Percentiles rank a stretch among this genome's conserved stretches.
Conservation (phyloP, 176 grass and related monocot species). For the Juncus inflexus region DNA sequence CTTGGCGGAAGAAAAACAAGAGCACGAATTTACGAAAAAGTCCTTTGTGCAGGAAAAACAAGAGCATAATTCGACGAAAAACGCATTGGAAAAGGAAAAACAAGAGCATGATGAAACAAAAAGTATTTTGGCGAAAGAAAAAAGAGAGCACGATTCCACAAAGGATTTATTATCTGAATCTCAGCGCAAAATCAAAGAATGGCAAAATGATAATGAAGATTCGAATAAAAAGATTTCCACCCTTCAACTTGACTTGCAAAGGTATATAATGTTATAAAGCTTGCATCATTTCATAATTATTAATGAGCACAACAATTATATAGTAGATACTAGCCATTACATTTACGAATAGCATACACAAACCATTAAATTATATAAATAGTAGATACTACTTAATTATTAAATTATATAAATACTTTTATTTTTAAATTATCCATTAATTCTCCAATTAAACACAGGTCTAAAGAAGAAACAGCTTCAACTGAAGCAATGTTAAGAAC, state of each 20-base stretch:
- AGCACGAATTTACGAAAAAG: conserved; percentile 13
- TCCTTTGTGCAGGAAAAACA: conserved; percentile 22
- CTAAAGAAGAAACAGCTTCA: conserved; percentile 19
- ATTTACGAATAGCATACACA: too few relatives aligned
- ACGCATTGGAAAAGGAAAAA: conserved; percentile 20
- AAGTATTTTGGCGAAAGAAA: conserved; percentile 21
- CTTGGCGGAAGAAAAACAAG: conserved; percentile 21
- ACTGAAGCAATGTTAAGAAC: conserved; percentile 29
- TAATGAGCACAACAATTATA: too few relatives aligned
- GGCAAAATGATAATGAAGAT: conserved; percentile 26
- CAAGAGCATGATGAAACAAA: conserved; percentile 24
- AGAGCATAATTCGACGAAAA: conserved; percentile 20
- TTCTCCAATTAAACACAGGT: conserved; percentile 5
- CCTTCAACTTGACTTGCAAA: conserved; percentile 25
- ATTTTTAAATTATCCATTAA: neutral
- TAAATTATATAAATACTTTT: conserved; percentile 12
- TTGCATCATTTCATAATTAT: neutral
- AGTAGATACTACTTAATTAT: neutral
- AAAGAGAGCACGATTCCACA: conserved; percentile 24
- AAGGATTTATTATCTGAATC: conserved; percentile 10
- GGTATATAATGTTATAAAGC: conserved; percentile 1
- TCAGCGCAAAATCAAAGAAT: conserved; percentile 19
- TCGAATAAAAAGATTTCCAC: conserved; percentile 16
- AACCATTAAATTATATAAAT: too few relatives aligned
- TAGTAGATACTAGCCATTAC: too few relatives aligned